Evolutionary conservation across 352 stramenopile species (phyloP).

Genomic region (Phytophthora aleatoria): DNA sequence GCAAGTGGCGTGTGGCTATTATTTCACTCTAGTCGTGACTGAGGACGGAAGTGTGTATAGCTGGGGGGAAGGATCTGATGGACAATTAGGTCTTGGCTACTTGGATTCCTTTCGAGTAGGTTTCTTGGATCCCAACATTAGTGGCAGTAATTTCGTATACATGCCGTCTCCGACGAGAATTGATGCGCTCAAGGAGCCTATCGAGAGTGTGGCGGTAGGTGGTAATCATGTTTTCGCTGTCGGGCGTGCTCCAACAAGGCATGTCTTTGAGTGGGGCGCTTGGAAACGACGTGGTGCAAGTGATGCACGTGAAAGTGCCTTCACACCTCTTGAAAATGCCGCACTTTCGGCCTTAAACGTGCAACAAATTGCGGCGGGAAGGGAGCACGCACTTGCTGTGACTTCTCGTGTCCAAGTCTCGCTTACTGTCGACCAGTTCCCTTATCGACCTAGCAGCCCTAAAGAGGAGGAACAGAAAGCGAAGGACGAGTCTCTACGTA

Average conservation of each 20-base stretch:
- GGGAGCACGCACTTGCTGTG: conserved; percentile 68
- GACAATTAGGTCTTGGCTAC: conserved; percentile 69
- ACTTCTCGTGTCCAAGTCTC: conserved; percentile 52
- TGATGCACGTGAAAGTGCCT: conserved; percentile 59
- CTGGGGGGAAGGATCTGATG: conserved; percentile 79
- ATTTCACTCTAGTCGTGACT: conserved; percentile 71
- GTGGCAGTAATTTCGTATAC: conserved; percentile 77
- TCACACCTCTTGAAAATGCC: conserved; percentile 50
- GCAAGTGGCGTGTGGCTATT: conserved; percentile 76
- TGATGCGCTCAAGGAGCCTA: conserved; percentile 61
- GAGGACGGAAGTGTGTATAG: conserved; percentile 75
- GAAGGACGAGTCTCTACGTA: conserved; percentile 34
- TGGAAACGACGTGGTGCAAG: conserved; percentile 52
- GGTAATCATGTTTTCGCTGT: conserved; percentile 78
- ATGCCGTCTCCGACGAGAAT: conserved; percentile 67
- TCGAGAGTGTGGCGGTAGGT: conserved; percentile 55
- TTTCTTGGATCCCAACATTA: conserved; percentile 72
- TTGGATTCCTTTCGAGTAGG: conserved; percentile 68
- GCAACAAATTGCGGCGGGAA: conserved; percentile 54
- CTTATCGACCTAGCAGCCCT: conserved; percentile 21
- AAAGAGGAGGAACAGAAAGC: conserved; percentile 10
- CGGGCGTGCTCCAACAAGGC: conserved; percentile 28
- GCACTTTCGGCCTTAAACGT: conserved; percentile 52
- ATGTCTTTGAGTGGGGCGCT: conserved; percentile 75
- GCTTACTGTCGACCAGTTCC: conserved; percentile 43